Conservation (phyloP, 768 basidiomycete species). For the Peribolospora kevripleyi region DNA sequence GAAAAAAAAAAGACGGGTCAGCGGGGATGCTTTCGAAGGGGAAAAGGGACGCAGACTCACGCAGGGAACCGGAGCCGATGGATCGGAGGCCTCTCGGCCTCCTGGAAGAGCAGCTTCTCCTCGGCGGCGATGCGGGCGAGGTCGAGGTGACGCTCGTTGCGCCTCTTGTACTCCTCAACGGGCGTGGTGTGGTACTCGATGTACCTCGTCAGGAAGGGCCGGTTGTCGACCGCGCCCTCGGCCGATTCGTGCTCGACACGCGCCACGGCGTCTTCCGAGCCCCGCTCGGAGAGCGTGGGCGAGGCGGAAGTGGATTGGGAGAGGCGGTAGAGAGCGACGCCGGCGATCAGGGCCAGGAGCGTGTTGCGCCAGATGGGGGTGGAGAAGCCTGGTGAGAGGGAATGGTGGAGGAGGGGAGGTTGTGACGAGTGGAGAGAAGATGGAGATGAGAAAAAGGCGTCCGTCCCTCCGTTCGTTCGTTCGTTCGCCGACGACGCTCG, state of each 20-base stretch:
- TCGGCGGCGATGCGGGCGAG: slow-evolving; percentile 18
- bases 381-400: slow-evolving; percentile 17
- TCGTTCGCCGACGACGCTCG: neutral
- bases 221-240: slow-evolving; percentile 4
- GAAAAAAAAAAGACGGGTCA: neutral
- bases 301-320: slow-evolving; percentile 13
- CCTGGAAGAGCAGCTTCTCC: slow-evolving; percentile 21
- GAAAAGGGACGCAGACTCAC: slow-evolving; percentile 12
- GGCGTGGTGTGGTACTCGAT: slow-evolving; percentile 17
- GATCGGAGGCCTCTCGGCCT: slow-evolving; percentile 21
- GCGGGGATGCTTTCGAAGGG: neutral
- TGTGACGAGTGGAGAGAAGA: neutral
- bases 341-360: slow-evolving; percentile 13
- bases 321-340: slow-evolving; percentile 16
- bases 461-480: neutral
- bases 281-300: slow-evolving; percentile 9
- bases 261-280: neutral
- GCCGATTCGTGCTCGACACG: neutral
- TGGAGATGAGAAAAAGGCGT: neutral
- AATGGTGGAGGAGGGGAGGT: neutral
- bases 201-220: slow-evolving; percentile 17
- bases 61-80: slow-evolving; percentile 18
- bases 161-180: slow-evolving; percentile 15
- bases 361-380: slow-evolving; percentile 18
- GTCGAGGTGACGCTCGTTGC: slow-evolving; percentile 22